Evolutionary conservation across 148 eudicot species (phyloP), one percentile per base, ranked within the genome.

Genomic region (Linanthus parryae): DNA sequence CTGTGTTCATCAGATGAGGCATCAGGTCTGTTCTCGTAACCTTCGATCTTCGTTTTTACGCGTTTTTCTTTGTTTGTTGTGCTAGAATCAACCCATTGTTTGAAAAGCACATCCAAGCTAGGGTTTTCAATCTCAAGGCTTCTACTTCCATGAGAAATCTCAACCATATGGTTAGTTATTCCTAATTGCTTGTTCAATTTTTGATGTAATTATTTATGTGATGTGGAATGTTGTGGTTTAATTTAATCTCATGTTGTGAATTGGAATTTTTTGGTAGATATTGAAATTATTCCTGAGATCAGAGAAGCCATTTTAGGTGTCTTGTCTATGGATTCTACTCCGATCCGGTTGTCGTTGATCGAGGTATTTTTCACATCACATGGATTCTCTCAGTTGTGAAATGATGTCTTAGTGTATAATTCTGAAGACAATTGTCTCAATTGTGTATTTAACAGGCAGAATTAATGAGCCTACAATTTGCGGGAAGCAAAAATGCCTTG

Each of bases 221-320:
- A n/a, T n/a, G n/a, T n/a, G n/a, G n/a, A n/a, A n/a, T n/a, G n/a
- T n/a, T n/a, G n/a, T n/a, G n/a, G n/a, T n/a, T n/a, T n/a, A n/a
- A n/a, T n/a, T n/a, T n/a, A n/a, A n/a, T 46, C 12, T 22, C 26
- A 23, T 53, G 11, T n/a, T 16, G 17, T 41, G 45, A 23, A 20
- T 18, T n/a, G 20, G 45, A 23, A 41, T 41, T 41, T 41, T 20
- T n/a, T 48, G 31, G 17, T 42, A 91, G 95, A 92, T 79, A 88
- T 92, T 66, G 96, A 92, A 15, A 75, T 92, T 37, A 92, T 92
- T 57, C 96, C 98, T 0, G 96, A 92, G 67, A 92, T 92, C 63
- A 82, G 98, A 53, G 98, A 92, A 66, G 96, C 96, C 15, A 77
- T 84, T 92, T 92, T 52, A 84, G 88, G 67, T 92, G 98, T 72